A percentile compares a stretch with the other conserved stretches of the same genome.
Conservation (phyloP, 2,329 filamentous ascomycete genomes). For the Cordyceps tenuipes region DNA sequence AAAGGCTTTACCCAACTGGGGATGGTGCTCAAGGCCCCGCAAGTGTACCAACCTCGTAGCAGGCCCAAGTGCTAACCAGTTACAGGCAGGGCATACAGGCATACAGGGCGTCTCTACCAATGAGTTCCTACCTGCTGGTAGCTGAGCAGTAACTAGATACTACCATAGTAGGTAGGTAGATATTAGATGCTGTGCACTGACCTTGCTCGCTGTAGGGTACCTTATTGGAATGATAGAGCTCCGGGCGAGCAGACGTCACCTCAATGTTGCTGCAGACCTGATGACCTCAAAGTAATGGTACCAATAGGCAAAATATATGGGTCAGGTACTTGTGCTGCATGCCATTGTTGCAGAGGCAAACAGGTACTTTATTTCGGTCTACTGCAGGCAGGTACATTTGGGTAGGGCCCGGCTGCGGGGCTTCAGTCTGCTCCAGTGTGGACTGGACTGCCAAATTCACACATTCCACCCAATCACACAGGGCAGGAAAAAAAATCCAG, state of each 20-base stretch:
- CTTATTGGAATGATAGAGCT: too few species aligned
- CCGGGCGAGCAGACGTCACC: too few species aligned
- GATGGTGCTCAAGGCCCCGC: neutral
- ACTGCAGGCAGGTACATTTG: neutral
- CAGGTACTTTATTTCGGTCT: neutral
- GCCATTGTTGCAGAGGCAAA: neutral
- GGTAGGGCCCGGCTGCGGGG: slow-evolving; percentile 3
- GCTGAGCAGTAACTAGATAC: too few species aligned
- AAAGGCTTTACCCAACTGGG: slow-evolving; percentile 7
- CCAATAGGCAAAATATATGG: neutral
- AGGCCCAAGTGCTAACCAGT: too few species aligned
- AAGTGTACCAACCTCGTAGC: neutral
- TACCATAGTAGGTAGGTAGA: too few species aligned
- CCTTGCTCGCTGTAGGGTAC: too few species aligned
- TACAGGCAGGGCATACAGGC: too few species aligned
- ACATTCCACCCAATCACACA: slow-evolving; percentile 27
- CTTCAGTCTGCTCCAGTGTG: neutral
- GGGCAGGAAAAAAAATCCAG: slow-evolving; percentile 30
- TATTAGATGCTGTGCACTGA: too few species aligned
- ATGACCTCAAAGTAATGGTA: neutral
- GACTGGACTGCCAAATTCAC: neutral
- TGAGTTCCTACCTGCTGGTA: too few species aligned
- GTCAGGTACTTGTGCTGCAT: neutral
- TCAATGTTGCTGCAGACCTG: too few species aligned
- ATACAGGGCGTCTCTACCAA: too few species aligned